Evolutionary conservation across 768 basidiomycete genomes (phyloP), one percentile per base, ranked within the genome.

Genomic region (Pleurotus ostreatus): DNA sequence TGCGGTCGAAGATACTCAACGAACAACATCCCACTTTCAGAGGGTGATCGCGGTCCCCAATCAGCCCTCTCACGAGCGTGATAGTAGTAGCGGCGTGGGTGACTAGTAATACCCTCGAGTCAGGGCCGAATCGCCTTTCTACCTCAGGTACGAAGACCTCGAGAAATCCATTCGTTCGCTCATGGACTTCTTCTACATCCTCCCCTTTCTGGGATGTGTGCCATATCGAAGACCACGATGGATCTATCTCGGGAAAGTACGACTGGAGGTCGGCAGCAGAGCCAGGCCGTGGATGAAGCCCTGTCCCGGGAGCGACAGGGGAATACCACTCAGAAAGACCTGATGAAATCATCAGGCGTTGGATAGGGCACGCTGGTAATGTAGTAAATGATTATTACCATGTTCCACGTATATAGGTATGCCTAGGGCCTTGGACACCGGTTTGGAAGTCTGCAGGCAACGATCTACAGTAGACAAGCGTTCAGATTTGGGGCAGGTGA

Each of bases 281-380:
- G 11, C 75, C 76, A 1, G 91, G 89, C 2, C 89, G 85, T 2
- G 91, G 91, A 61, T 92, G 88, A 6, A 92, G 75, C 30, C 89
- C 86, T 2, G 87, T 83, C 26, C 82, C 79, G 0, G 83, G 81
- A 2, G 67, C 67, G 34, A 84, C 88, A 25, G 85, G 88, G 2
- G 86, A 87, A 68, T 85, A 90, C 91, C 91, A 93, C 68, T 92
- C 89, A 2, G 82, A 78, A 6, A 91, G 66, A 8, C 87, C 87
- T 89, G 59, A 12, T 56, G 6, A 18, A 26, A 37, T 16, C 26
- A 49, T 47, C 6, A 15, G 1, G 8, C 38, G 40, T 52, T n/a
- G 38, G 49, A 47, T 20, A 5, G 11, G 8, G 39, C 11, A 34
- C 16, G 22, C 26, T 9, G 46, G 44, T 34, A 23, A 7, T 26